These are phyloP conservation scores for Thelonectria blattea DNA, from an alignment of 2,329 filamentous ascomycete species.

Conservation along the genomic window DNA sequence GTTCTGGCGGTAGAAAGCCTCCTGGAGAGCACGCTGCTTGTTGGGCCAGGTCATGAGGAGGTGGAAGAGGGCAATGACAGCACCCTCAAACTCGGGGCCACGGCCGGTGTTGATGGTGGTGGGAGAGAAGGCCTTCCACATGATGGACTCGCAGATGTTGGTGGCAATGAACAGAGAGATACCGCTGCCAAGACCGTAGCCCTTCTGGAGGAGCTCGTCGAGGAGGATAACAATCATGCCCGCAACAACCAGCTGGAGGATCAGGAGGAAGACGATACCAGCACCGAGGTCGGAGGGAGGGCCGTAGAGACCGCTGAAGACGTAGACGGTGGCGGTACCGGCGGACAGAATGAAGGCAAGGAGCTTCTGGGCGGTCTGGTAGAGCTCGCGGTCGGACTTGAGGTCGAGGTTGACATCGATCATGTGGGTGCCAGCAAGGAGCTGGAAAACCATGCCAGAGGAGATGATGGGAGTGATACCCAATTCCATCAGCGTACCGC, in stretches of 20 bases:
- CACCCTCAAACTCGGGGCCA: constrained; percentile 98
- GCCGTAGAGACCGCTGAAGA: constrained; percentile 97
- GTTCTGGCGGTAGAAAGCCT: constrained; percentile 99
- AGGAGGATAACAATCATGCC: constrained; percentile 99
- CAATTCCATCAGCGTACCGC: constrained; percentile 93
- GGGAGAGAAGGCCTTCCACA: constrained; percentile 99
- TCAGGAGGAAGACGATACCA: constrained; percentile 96
- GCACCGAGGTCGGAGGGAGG: constrained; percentile 95
- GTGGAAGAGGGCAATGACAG: constrained; percentile 97
- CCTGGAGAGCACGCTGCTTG: constrained; percentile 97
- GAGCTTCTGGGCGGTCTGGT: constrained; percentile 99
- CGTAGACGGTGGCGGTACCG: constrained; percentile 96
- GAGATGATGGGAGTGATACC: constrained; percentile 99
- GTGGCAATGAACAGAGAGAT: constrained; percentile 99
- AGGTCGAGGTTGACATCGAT: constrained; percentile 99
- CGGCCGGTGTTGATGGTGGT: constrained; percentile 99
- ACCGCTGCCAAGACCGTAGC: constrained; percentile 96
- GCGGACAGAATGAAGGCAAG: constrained; percentile 98
- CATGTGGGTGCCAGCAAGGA: constrained; percentile 98
- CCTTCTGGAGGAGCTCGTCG: constrained; percentile 98
- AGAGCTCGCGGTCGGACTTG: constrained; percentile 99
- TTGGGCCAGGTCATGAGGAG: constrained; percentile 98
- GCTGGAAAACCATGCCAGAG: constrained; percentile 99
- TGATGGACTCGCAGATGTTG: constrained; percentile 99
- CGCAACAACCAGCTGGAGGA: constrained; percentile 96